Base-by-base conservation (phyloP, 352 stramenopile species). In the Pythium graminicola region DNA sequence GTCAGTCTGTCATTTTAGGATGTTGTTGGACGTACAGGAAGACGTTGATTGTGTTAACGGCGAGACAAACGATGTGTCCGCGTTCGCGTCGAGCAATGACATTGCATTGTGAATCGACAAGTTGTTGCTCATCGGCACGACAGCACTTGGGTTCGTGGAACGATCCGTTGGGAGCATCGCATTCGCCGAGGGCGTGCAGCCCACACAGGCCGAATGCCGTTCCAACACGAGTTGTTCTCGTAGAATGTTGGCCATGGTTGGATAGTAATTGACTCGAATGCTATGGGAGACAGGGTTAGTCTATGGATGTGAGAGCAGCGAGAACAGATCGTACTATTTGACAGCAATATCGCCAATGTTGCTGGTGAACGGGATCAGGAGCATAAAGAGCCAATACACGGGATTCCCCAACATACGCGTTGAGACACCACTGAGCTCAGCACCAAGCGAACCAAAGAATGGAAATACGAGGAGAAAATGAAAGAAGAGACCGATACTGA, bases 381-480 rank as follows among this genome's bases (percentile, higher is more conserved):
- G 47, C 20, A 88, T 69, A 51, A 76, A 72, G 40, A 83, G 49
- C 79, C 79, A 90, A 65, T 81, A 90, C 20, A 81, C 60, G 8
- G 69, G 74, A 24, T 74, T 88, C 46, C 27, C 62, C 4, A 90
- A 66, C 57, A 90, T 69, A 10, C 64, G 72, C 8, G 64, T 41
- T 1, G 80, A 72, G 31, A 90, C 76, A 23, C 77, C 80, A 24
- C 57, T 46, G 16, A 90, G 49, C 47, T 88, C 80, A 13, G 36
- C 55, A 31, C 80, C 77, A 7, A 90, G 57, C 3, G 60, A 47
- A 13, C 66, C 70, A 39, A 85, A 57, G 51, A 64, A 65, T 14
- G 76, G 79, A 36, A 85, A 87, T 1, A 81, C 65, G 24, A 70
- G 17, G 26, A 88, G 60, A 57, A 90, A 90, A 50, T 86, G 73